A percentile compares a stretch with the other conserved stretches of the same genome.
phyloP scores from a whole-genome alignment of 768 basidiomycete genomes.

The Termitomyces sp. region DNA sequence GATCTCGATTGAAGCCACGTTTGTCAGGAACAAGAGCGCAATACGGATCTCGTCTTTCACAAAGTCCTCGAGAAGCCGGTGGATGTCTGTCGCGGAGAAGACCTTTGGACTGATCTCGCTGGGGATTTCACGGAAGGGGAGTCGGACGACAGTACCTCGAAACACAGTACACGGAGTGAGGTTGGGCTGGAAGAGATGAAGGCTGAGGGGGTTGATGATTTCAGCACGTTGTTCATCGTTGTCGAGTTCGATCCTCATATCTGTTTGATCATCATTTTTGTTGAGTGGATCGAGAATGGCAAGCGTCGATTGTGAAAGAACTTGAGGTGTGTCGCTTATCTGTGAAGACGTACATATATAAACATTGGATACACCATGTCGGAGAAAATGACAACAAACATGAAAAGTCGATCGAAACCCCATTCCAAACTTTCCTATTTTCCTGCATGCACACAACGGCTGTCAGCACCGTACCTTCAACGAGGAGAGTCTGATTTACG shows the following conservation, averaged over 20 bases:
- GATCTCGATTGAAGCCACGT: conserved; percentile 37
- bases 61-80: conserved; percentile 36
- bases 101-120: conserved; percentile 32
- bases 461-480: not conserved
- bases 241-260: conserved; percentile 25
- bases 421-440: conserved; percentile 51
- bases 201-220: conserved; percentile 25
- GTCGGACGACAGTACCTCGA: conserved; percentile 40
- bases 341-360: conserved; percentile 12
- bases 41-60: conserved; percentile 35
- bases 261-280: conserved; percentile 22
- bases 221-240: conserved; percentile 27
- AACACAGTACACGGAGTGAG: conserved; percentile 10
- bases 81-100: conserved; percentile 29
- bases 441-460: conserved; percentile 22
- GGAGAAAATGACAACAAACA: conserved; percentile 21
- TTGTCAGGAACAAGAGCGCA: conserved; percentile 38
- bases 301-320: conserved; percentile 36
- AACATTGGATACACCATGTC: not conserved
- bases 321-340: conserved; percentile 48
- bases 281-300: conserved; percentile 41
- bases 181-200: conserved; percentile 9
- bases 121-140: conserved; percentile 35
- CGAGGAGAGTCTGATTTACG: conserved; percentile 29
- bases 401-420: conserved; percentile 52